Conservation (phyloP, 495 filamentous ascomycete species). For the Penicillium alfredii region DNA sequence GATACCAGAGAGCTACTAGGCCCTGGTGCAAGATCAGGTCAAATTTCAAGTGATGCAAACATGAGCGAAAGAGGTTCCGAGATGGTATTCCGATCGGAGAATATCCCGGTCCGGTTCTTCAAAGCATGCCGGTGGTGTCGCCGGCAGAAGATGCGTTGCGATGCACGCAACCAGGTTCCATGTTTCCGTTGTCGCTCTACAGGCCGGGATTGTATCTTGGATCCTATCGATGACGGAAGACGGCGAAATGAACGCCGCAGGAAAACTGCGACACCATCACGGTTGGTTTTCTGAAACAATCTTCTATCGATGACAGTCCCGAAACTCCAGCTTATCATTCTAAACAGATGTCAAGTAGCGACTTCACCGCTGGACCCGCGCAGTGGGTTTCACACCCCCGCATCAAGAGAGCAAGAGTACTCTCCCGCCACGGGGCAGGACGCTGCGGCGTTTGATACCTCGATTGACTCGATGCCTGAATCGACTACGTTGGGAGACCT, state of each 20-base stretch:
- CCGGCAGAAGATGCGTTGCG: constrained; percentile 40
- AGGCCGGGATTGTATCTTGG: constrained; percentile 37
- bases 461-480: constrained; percentile 27
- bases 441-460: constrained; percentile 19
- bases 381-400: constrained; percentile 25
- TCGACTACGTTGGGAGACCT: constrained; percentile 15
- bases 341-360: constrained; percentile 17
- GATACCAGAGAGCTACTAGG: neutral
- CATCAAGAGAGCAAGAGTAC: constrained; percentile 28
- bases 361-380: constrained; percentile 23
- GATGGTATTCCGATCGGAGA: constrained; percentile 32
- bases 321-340: constrained; percentile 5
- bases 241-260: constrained; percentile 26
- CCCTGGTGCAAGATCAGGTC: neutral
- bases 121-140: constrained; percentile 41
- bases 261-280: constrained; percentile 21
- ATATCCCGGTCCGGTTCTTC: constrained; percentile 32
- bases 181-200: constrained; percentile 36
- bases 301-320: neutral
- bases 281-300: constrained; percentile 5
- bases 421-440: constrained; percentile 22
- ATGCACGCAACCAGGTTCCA: constrained; percentile 37
- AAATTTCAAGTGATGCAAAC: neutral
- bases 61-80: constrained; percentile 32
- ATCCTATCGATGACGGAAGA: constrained; percentile 30